Base-by-base conservation (phyloP, 1,284 basidiomycete species). In the Heterobasidion occidentale region DNA sequence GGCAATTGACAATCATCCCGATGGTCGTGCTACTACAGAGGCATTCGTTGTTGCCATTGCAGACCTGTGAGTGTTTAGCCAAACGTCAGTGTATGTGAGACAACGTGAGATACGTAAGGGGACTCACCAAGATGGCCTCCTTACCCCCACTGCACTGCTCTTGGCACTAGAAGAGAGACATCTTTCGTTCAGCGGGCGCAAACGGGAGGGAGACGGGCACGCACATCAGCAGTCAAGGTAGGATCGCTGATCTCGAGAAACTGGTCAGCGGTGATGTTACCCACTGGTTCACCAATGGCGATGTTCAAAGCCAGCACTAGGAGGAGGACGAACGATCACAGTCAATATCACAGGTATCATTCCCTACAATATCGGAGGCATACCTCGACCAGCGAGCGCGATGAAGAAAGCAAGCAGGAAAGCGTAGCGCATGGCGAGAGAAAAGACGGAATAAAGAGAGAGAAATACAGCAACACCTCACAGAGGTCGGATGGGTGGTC, bases 331-430 rank as follows among this genome's bases (percentile, higher is more conserved):
- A 45, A 4, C 27, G 27, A 27, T 27, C 27, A 27, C 27, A 27
- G 33, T n/a, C 27, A 19, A 17, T 15, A 47, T 12, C 5, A 15
- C 49, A 3, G 12, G 2, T 49, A 33, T 20, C n/a, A 49, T 20
- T 49, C 8, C 9, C 15, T 9, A 20, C n/a, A n/a, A 34, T 14
- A 34, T 17, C 35, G 19, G 35, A 46, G 51, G 57, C 69, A 15
- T 57, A 81, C 84, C 79, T 79, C 74, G 81, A 59, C 80, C 74
- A 67, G 79, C 78, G 70, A 84, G 74, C 62, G 69, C 65, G 46
- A 71, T 58, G 59, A 71, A 53, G 57, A 75, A 58, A 46, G 62
- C 36, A 44, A 63, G 36, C 44, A 76, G 56, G 60, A 72, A 50
- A 55, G 69, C 60, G 20, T 59, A 58, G 46, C 47, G 59, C 70